Base-by-base conservation (phyloP, 78 protist genomes). In the Isochrysis galbana region DNA sequence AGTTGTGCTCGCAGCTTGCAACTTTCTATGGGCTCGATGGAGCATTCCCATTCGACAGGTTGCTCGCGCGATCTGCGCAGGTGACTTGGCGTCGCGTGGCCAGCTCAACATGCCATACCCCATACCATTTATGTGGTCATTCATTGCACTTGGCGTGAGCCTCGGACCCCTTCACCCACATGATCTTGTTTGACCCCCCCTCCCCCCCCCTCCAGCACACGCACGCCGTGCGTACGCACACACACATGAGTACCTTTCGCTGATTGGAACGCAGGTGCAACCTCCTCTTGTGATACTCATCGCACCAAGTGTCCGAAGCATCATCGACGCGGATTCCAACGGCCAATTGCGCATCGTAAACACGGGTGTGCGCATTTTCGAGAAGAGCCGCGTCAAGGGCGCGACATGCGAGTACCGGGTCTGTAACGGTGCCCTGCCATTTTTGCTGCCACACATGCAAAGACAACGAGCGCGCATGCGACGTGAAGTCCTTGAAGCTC, bases 351-450 rank as follows among this genome's bases (percentile, higher is more conserved):
- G n/a, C 51, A 47, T 78, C 34, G 51, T 78, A 4, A 1, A 78
- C 34, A 42, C 87, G 87, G 87, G 87, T 3, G 51, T 29, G 34
- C 87, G 87, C 51, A 29, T 78, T 25, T 41, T 78, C 48, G 87
- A 78, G 22, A 2, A 11, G 2, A 2, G 7, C 51, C 5, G 17
- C n/a, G 82, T 42, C 36, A 72, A 72, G 42, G 82, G 82, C 42
- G 2, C 21, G n/a, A 3, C 44, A 5, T 72, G 82, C 82, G 36
- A 38, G 2, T 22, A 34, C 82, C 5, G 82, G 32, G 82, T 19
- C n/a, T 72, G 82, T 42, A 38, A 72, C n/a, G 36, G 5, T 42
- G 82, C 46, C 25, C 36, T 72, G 36, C n/a, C 36, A 2, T 5
- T 36, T 22, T 22, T 72, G 82, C 42, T n/a, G 42, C 82, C 82